Evolutionary conservation across 225 moss, liverwort and hornwort genomes (phyloP).

Genomic region (Straminergon stramineum): DNA sequence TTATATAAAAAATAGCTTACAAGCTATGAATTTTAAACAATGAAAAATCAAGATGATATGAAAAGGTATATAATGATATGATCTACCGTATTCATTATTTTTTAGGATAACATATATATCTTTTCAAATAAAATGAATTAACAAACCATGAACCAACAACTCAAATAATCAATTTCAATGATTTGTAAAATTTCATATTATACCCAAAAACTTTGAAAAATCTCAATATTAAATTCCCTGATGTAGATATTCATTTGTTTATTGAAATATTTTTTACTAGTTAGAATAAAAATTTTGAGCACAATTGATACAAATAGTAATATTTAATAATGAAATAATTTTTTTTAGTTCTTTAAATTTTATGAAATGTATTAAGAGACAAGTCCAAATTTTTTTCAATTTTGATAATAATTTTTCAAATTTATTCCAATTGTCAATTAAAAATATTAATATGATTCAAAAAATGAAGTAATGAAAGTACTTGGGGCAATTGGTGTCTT

Average conservation of each 20-base stretch:
- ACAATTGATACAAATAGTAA: background rate
- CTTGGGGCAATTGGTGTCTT: background rate
- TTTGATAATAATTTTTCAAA: background rate
- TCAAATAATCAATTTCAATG: background rate
- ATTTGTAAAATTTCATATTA: background rate
- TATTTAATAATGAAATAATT: background rate
- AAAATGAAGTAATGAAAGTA: background rate
- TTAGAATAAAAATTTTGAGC: background rate
- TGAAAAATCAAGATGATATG: background rate
- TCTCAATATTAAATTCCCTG: background rate
- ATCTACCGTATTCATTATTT: too few species aligned
- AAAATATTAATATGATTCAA: too few species aligned
- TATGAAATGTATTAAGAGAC: background rate
- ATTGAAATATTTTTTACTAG: background rate
- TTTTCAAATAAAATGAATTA: background rate
- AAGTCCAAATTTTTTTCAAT: too few species aligned
- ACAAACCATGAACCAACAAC: background rate
- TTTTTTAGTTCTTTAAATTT: rapidly evolving
- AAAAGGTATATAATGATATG: background rate
- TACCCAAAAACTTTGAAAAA: background rate
- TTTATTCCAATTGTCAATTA: background rate
- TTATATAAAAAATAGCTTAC: background rate
- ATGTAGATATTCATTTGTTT: background rate
- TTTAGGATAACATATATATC: background rate
- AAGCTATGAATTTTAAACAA: too few species aligned